Base-by-base conservation (phyloP, 352 stramenopile genomes). In the Stramenopiles sp. region DNA sequence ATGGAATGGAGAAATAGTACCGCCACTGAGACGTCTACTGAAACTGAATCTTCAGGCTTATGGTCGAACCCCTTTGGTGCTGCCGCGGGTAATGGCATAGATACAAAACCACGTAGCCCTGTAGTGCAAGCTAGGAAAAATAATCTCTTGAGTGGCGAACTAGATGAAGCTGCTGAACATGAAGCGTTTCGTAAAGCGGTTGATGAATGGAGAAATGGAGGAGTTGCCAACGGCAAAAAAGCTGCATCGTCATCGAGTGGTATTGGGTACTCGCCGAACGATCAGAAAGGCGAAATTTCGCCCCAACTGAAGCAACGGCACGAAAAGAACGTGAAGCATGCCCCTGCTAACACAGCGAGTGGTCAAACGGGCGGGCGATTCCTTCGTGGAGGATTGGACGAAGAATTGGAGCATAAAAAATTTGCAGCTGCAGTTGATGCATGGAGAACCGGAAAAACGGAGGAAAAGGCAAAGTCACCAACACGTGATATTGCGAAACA, bases 111-210 rank as follows among this genome's bases (percentile, higher is more conserved):
- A n/a, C n/a, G n/a, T n/a, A n/a, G n/a, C n/a, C n/a, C n/a, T n/a
- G n/a, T n/a, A n/a, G n/a, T n/a, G n/a, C n/a, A n/a, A n/a, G n/a
- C 22, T 80, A 32, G 25, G 30, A 7, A 25, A 8, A 30, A 32
- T 30, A 75, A 27, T 0, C 82, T 83, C n/a, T 8, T 82, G 8
- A 1, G 27, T 0, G 82, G 81, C 14, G 80, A 80, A 1, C 31
- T 89, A 8, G 84, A 89, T 44, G 87, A 89, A 83, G 85, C 85
- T 44, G 85, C 83, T 14, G 86, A 89, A 82, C 75, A 82, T 44
- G 80, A 80, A 44, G 86, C 86, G 14, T 89, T 89, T 81, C 75
- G 78, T 67, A 80, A 81, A 27, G 87, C 87, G 7, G 87, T 89
- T 30, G 81, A 30, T 29, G 80, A 90, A 30, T 89, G 87, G 87